phyloP scores from a whole-genome alignment of 768 basidiomycete species.

The Lentinula lateritia region DNA sequence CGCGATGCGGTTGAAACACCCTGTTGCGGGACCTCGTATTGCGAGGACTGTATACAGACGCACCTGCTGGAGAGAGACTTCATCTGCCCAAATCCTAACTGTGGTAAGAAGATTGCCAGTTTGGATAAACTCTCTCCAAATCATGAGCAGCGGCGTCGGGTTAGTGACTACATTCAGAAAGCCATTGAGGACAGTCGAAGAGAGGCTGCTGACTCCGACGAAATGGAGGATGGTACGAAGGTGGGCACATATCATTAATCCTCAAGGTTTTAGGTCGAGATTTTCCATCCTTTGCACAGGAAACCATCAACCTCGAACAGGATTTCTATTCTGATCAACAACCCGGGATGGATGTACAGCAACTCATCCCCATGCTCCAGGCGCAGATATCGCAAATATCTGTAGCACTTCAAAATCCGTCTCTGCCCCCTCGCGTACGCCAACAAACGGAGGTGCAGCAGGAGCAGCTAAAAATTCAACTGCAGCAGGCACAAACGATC shows the following conservation, averaged over 20 bases:
- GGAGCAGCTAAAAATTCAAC: slow-evolving; percentile 72
- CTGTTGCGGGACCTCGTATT: slow-evolving; percentile 86
- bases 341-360: slow-evolving; percentile 60
- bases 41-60: slow-evolving; percentile 97
- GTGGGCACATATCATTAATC: neutral
- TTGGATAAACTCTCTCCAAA: slow-evolving; percentile 83
- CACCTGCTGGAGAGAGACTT: slow-evolving; percentile 94
- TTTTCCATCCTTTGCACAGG: neutral
- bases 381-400: slow-evolving; percentile 77
- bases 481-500: slow-evolving; percentile 74
- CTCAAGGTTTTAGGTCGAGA: neutral
- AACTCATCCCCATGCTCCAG: slow-evolving; percentile 77
- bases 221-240: slow-evolving; percentile 16
- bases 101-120: slow-evolving; percentile 81
- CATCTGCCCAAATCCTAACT: slow-evolving; percentile 85
- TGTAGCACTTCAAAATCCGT: slow-evolving; percentile 74
- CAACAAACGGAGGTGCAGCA: slow-evolving; percentile 81
- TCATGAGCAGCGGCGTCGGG: slow-evolving; percentile 71
- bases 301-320: slow-evolving; percentile 32
- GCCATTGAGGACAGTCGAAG: slow-evolving; percentile 74
- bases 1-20: slow-evolving; percentile 94
- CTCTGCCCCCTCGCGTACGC: slow-evolving; percentile 65
- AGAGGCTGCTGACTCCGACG: slow-evolving; percentile 42
- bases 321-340: slow-evolving; percentile 74
- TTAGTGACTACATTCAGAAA: slow-evolving; percentile 77